Conservation (phyloP, 495 filamentous ascomycete genomes). For the Penicillium egyptiacum region DNA sequence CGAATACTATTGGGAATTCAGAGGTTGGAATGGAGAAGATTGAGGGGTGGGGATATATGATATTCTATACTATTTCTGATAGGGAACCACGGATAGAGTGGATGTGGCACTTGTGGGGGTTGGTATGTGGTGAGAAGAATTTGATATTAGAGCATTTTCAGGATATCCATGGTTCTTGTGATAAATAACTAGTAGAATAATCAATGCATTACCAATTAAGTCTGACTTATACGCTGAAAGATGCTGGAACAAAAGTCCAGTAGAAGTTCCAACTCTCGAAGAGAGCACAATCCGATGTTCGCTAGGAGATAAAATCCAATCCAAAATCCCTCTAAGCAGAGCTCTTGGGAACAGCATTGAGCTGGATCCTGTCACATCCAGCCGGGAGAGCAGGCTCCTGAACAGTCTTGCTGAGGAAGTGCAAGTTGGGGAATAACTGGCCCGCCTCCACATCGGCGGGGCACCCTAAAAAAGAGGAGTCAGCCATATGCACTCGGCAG, state of each 20-base stretch:
- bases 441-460: slow-evolving; percentile 6
- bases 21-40: neutral
- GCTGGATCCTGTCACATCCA: slow-evolving; percentile 12
- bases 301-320: neutral
- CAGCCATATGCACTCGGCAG: slow-evolving; percentile 4
- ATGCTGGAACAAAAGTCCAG: neutral
- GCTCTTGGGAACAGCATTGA: slow-evolving; percentile 8
- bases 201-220: neutral
- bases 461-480: slow-evolving; percentile 10
- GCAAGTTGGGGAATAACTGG: slow-evolving; percentile 10
- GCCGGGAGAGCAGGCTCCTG: slow-evolving; percentile 5
- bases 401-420: slow-evolving; percentile 7
- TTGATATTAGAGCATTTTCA: neutral
- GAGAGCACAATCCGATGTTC: neutral
- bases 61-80: neutral
- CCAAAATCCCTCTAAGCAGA: neutral
- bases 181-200: neutral
- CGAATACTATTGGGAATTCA: neutral
- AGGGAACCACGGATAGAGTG: neutral
- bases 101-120: neutral
- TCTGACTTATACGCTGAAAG: neutral
- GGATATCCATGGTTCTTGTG: neutral
- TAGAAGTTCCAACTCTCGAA: neutral
- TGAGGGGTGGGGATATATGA: neutral
- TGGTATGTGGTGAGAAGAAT: neutral